Percentiles rank a stretch among this genome's conserved stretches.
phyloP scores from a whole-genome alignment of 208 protist genomes.

The Acanthamoeba triangularis region DNA sequence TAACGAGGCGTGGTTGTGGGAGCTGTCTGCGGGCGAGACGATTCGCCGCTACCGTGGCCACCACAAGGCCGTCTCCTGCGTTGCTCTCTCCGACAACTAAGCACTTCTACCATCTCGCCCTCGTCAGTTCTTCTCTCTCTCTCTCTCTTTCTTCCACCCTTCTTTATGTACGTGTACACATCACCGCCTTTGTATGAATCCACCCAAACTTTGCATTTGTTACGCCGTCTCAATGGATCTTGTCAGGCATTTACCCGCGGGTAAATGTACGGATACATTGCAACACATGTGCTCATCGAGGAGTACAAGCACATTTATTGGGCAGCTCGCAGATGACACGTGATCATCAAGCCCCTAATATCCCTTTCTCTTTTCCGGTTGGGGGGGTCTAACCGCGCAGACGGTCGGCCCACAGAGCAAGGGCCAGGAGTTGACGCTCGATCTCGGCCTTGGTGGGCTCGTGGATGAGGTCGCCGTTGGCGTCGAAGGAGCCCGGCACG shows the following conservation, averaged over 20 bases:
- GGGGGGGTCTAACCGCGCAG: not conserved
- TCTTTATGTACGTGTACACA: conserved; percentile 41
- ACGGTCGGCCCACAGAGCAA: conserved; percentile 17
- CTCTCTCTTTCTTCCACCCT: not conserved
- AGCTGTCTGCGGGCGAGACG: conserved; percentile 89
- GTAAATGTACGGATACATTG: too few species aligned
- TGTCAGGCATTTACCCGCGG: too few species aligned
- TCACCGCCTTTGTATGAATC: not conserved
- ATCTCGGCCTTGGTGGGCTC: conserved; percentile 36
- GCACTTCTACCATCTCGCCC: not conserved
- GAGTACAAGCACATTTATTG: too few species aligned
- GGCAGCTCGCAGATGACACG: too few species aligned
- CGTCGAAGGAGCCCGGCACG: not conserved
- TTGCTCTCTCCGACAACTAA: conserved; percentile 89
- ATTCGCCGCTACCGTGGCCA: conserved; percentile 93
- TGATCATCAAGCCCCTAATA: too few species aligned
- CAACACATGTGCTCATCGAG: too few species aligned
- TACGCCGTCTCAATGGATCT: too few species aligned
- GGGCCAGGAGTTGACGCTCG: not conserved
- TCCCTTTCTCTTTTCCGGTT: not conserved
- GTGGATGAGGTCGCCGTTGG: conserved; percentile 24
- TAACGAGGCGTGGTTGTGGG: conserved; percentile 92
- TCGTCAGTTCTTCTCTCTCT: not conserved
- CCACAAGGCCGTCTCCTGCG: conserved; percentile 91
- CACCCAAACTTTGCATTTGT: too few species aligned